These are phyloP conservation scores for Angomonas ambiguus DNA, from an alignment of 208 protist genomes.

Conservation along the genomic window DNA sequence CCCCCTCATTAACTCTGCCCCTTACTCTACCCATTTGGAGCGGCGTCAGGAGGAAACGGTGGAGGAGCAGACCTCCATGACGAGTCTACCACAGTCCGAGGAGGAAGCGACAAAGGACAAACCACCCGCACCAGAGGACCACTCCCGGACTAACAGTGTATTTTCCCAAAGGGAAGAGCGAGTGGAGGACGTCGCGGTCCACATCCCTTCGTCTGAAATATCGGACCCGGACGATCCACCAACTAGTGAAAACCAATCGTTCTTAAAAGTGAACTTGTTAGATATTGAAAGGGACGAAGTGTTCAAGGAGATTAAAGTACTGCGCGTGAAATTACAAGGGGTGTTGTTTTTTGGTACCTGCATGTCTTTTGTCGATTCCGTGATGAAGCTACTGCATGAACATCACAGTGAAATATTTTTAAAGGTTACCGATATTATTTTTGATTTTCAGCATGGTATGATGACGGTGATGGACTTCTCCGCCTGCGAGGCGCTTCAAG, in stretches of 20 bases:
- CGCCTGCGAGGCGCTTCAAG: slow-evolving; percentile 40
- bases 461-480: slow-evolving; percentile 56
- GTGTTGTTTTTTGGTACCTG: slow-evolving; percentile 54
- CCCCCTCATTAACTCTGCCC: slow-evolving; percentile 17
- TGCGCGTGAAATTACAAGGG: slow-evolving; percentile 39
- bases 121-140: neutral
- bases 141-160: neutral
- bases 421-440: slow-evolving; percentile 46
- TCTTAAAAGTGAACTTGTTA: slow-evolving; percentile 37
- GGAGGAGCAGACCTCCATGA: neutral
- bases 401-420: slow-evolving; percentile 47
- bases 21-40: neutral
- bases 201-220: neutral
- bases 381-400: slow-evolving; percentile 42
- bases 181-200: neutral
- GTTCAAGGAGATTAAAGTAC: slow-evolving; percentile 42
- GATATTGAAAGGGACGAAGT: slow-evolving; percentile 27
- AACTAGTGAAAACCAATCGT: slow-evolving; percentile 17
- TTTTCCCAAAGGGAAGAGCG: slow-evolving; percentile 4
- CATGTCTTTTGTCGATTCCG: slow-evolving; percentile 45
- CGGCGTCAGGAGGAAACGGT: neutral
- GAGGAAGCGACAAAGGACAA: neutral
- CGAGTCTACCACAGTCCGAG: neutral
- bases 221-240: slow-evolving; percentile 5
- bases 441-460: slow-evolving; percentile 49